phyloP scores from a whole-genome alignment of 2,329 filamentous ascomycete species.

The Cryphonectria japonica region DNA sequence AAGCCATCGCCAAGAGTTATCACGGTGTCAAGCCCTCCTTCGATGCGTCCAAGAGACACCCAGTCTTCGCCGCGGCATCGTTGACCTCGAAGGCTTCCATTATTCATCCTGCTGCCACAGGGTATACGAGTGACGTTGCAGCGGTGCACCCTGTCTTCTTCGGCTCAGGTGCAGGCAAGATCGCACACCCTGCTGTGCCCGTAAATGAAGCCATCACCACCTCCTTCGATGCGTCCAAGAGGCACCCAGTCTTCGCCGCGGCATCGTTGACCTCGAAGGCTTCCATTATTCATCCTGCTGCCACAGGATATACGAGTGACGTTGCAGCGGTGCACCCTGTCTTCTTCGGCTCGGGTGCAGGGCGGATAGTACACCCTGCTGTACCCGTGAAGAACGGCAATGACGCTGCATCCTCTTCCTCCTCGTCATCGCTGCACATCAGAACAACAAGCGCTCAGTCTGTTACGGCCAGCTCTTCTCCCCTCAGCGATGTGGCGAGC shows the following conservation, averaged over 20 bases:
- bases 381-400: slow-evolving; percentile 21
- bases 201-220: too few relatives aligned
- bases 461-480: too few relatives aligned
- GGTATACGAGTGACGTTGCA: slow-evolving; percentile 37
- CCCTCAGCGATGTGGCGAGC: background rate
- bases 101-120: slow-evolving; percentile 39
- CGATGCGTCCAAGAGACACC: slow-evolving; percentile 39
- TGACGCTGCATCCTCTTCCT: background rate
- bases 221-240: slow-evolving; percentile 33
- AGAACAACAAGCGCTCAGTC: background rate
- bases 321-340: slow-evolving; percentile 38
- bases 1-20: slow-evolving; percentile 32
- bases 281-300: slow-evolving; percentile 38
- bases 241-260: slow-evolving; percentile 42
- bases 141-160: slow-evolving; percentile 40
- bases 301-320: slow-evolving; percentile 38
- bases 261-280: slow-evolving; percentile 33
- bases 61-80: slow-evolving; percentile 39
- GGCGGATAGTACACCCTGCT: slow-evolving; percentile 34
- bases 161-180: slow-evolving; percentile 33
- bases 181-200: slow-evolving; percentile 35
- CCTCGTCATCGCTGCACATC: background rate
- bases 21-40: slow-evolving; percentile 30
- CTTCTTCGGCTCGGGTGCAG: slow-evolving; percentile 37
- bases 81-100: slow-evolving; percentile 33